Base-by-base conservation (phyloP, 306 rosid genomes). In the Malus orientalis region DNA sequence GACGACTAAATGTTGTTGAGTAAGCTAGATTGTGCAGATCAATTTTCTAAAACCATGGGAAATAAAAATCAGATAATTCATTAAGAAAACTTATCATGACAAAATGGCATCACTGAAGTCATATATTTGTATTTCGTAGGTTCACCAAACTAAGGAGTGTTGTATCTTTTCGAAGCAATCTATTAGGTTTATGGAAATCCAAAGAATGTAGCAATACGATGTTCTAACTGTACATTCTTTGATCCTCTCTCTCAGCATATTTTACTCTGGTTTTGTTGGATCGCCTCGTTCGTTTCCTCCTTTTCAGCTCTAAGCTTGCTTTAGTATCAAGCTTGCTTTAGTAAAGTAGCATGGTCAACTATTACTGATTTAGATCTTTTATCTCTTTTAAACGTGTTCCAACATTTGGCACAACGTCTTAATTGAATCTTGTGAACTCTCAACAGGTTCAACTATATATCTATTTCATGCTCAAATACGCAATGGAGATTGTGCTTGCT, bases 391-490 rank as follows among this genome's bases (percentile, higher is more conserved):
- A 60, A 53, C 22, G 53, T 51, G 19, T 53, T 70, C 58, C 63
- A 29, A 18, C n/a, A 5, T 29, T 30, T 10, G 0, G 10, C 19
- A 8, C 40, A 72, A 36, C 76, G 15, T 30, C 79, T 71, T 11
- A 68, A 76, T 74, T 78, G 69, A 73, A 74, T 62, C 73, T 78
- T 74, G 44, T 40, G 49, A 53, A 61, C 70, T 32, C 51, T 71
- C 73, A 65, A 45, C 89, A 93, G 98, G 98, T 93, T 85, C 98
- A 93, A 75, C 70, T 93, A 74, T 79, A 88, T 67, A 86, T 93
- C 78, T 93, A 93, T 75, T 93, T 93, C 79, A 93, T 93, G 98
- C 97, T 93, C 78, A 93, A 93, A 84, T 93, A 91, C 72, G 97
- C 82, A 27, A 90, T 93, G 93, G 98, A 93, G 92, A 85, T 93